These are phyloP conservation scores for Mucor lusitanicus DNA, from an alignment of 371 early-diverging fungal genomes.

Conservation along the genomic window DNA sequence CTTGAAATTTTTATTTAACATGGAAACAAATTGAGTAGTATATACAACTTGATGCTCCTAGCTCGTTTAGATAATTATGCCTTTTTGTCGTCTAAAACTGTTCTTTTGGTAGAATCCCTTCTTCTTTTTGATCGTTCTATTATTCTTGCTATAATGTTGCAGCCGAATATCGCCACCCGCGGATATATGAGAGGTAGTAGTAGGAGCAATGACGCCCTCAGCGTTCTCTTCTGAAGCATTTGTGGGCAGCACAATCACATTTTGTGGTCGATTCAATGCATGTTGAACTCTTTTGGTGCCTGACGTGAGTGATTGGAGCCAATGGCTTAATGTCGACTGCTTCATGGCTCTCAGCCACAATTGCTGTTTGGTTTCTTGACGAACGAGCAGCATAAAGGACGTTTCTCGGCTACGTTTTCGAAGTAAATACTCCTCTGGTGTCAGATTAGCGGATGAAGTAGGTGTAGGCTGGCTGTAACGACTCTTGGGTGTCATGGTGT, in stretches of 20 bases:
- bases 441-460: constrained; percentile 3
- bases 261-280: background rate
- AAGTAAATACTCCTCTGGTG: constrained; percentile 8
- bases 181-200: background rate
- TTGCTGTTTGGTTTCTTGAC: constrained; percentile 12
- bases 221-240: background rate
- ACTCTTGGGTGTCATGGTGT: constrained; percentile 9
- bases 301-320: background rate
- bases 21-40: too few relatives aligned
- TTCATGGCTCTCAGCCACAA: constrained; percentile 3
- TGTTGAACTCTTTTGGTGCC: background rate
- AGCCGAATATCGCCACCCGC: background rate
- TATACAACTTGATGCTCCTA: too few relatives aligned
- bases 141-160: background rate
- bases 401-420: constrained; percentile 7
- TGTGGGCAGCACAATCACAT: background rate
- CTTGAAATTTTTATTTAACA: too few relatives aligned
- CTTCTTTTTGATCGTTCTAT: constrained; percentile 8
- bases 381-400: constrained; percentile 8
- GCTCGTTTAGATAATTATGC: background rate
- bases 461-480: constrained; percentile 6
- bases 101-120: constrained; percentile 8
- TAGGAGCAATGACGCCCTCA: background rate
- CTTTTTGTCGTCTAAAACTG: background rate
- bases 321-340: constrained; percentile 9